A percentile compares a stretch with the other conserved stretches of the same genome.
Conservation (phyloP, 2,329 filamentous ascomycete genomes). For the Biscogniauxia marginata region DNA sequence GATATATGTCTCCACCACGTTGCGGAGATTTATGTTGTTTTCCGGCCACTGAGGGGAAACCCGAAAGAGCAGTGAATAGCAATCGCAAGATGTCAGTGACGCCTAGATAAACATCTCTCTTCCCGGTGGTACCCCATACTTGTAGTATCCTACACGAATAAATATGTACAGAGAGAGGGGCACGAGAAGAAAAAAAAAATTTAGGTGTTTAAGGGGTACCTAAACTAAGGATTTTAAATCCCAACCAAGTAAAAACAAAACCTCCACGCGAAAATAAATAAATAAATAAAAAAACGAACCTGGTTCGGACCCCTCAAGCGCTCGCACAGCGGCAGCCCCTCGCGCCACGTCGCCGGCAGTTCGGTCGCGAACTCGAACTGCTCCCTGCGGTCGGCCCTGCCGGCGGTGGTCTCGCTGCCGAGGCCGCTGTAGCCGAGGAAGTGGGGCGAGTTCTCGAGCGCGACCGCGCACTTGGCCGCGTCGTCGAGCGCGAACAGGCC, state of each 20-base stretch:
- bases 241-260: too few relatives aligned
- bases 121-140: too few relatives aligned
- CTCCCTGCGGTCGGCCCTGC: conserved; percentile 50
- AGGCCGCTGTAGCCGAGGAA: conserved; percentile 59
- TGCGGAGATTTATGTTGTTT: conserved; percentile 33
- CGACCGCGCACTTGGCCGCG: conserved; percentile 39
- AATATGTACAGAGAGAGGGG: too few relatives aligned
- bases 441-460: conserved; percentile 54
- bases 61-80: too few relatives aligned
- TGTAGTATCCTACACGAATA: too few relatives aligned
- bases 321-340: conserved; percentile 38
- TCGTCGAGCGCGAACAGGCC: conserved; percentile 41
- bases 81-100: not conserved
- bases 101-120: too few relatives aligned
- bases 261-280: not conserved
- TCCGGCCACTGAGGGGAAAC: conserved; percentile 50
- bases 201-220: too few relatives aligned
- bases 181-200: too few relatives aligned
- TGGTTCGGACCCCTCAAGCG: conserved; percentile 48
- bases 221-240: too few relatives aligned
- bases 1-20: conserved; percentile 48
- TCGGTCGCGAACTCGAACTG: conserved; percentile 62
- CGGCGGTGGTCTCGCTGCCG: conserved; percentile 56
- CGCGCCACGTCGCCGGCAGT: conserved; percentile 37
- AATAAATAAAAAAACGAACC: conserved; percentile 35